Conservation (phyloP, 495 filamentous ascomycete genomes). For the Podospora bellae-mahoneyi region DNA sequence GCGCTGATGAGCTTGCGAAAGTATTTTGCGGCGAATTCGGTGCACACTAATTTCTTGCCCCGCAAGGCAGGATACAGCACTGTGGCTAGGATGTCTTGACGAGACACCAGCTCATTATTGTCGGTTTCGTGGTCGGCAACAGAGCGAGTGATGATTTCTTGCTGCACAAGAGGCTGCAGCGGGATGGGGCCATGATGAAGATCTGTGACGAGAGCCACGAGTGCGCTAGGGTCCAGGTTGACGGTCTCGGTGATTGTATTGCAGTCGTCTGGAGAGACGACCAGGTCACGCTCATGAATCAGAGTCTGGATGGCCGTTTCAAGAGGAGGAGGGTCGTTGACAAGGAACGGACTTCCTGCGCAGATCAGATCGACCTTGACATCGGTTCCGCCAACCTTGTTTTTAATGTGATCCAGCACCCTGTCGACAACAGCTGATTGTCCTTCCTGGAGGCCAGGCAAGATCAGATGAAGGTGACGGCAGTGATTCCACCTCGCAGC, state of each 20-base stretch:
- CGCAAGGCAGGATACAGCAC: conserved; percentile 38
- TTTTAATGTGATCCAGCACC: conserved; percentile 25
- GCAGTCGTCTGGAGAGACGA: conserved; percentile 27
- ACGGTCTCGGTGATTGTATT: conserved; percentile 30
- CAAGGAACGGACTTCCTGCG: conserved; percentile 26
- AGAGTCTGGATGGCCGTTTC: conserved; percentile 25
- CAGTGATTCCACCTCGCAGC: conserved; percentile 37
- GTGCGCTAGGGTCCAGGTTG: conserved; percentile 43
- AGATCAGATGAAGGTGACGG: conserved; percentile 28
- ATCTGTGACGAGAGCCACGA: conserved; percentile 41
- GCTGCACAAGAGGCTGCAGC: conserved; percentile 30
- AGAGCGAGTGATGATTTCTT: conserved; percentile 34
- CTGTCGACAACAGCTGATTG: conserved; percentile 28
- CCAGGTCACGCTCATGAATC: conserved; percentile 21
- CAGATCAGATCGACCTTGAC: conserved; percentile 30
- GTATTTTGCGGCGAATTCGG: conserved; percentile 34
- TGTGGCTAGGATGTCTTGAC: conserved; percentile 32
- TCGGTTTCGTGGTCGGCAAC: conserved; percentile 36
- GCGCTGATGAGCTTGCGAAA: conserved; percentile 40
- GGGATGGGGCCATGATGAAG: conserved; percentile 37
- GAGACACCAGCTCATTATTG: conserved; percentile 29
- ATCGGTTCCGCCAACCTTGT: conserved; percentile 20
- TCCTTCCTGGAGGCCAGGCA: conserved; percentile 28
- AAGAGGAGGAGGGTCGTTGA: conserved; percentile 18
- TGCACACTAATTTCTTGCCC: conserved; percentile 38